Conservation (phyloP, 768 basidiomycete genomes). For the Lentinula detonsa region DNA sequence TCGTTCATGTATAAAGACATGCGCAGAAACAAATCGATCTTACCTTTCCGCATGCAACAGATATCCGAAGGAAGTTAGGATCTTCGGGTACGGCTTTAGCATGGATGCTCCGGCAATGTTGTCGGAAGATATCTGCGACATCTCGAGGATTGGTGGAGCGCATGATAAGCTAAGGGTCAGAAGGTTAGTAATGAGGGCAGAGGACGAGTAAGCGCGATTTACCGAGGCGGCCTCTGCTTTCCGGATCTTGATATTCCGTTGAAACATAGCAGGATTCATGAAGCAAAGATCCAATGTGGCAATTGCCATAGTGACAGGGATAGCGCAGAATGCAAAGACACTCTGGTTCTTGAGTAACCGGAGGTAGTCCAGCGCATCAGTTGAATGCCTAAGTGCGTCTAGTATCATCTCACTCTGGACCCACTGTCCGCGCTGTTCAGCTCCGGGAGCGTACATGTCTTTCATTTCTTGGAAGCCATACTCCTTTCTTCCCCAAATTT, state of each 20-base stretch:
- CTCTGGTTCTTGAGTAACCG: conserved; percentile 81
- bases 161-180: conserved; percentile 71
- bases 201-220: conserved; percentile 18
- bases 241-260: conserved; percentile 89
- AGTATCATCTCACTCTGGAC: conserved; percentile 86
- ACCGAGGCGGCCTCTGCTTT: conserved; percentile 86
- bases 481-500: conserved; percentile 69
- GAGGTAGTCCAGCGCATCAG: conserved; percentile 88
- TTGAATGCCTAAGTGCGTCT: conserved; percentile 50
- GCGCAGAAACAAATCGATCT: conserved; percentile 12
- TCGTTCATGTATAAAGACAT: not conserved
- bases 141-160: conserved; percentile 87
- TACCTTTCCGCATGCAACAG: conserved; percentile 81
- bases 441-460: conserved; percentile 56
- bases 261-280: conserved; percentile 86
- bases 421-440: conserved; percentile 65
- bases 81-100: conserved; percentile 72
- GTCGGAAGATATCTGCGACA: conserved; percentile 82
- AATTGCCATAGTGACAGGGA: conserved; percentile 93
- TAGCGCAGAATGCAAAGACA: conserved; percentile 94
- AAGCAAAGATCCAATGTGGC: conserved; percentile 90
- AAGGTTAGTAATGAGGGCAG: conserved; percentile 51
- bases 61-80: conserved; percentile 80
- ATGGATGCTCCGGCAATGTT: conserved; percentile 79
- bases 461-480: conserved; percentile 63